phyloP scores from a whole-genome alignment of 2,329 filamentous ascomycete genomes.

The Huntiella omanensis region DNA sequence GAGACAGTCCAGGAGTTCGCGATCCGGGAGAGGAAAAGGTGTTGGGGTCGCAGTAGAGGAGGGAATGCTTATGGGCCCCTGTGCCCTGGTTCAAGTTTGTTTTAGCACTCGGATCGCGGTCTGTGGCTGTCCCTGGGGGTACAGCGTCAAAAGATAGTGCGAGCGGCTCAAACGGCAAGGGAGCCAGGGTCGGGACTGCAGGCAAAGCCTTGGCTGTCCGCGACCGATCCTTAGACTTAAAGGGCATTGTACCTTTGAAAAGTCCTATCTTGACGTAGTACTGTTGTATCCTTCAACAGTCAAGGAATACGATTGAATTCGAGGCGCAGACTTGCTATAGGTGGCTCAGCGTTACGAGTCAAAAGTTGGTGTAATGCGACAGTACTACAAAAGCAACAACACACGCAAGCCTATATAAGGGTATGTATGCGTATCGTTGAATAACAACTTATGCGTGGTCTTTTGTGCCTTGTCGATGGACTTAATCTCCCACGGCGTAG shows the following conservation, averaged over 20 bases:
- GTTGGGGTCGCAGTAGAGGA: neutral
- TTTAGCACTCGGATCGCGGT: neutral
- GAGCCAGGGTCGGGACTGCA: slow-evolving; percentile 20
- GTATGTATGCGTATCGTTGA: too few relatives aligned
- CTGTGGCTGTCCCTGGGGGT: neutral
- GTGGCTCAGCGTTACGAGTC: too few relatives aligned
- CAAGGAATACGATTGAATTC: too few relatives aligned
- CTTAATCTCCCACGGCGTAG: too few relatives aligned
- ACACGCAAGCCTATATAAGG: too few relatives aligned
- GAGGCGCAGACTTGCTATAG: too few relatives aligned
- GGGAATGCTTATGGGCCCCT: neutral
- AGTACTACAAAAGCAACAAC: too few relatives aligned
- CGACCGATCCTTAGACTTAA: slow-evolving; percentile 23
- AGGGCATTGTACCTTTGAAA: slow-evolving; percentile 3
- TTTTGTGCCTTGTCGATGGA: too few relatives aligned
- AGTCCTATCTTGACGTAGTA: neutral
- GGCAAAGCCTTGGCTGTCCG: slow-evolving; percentile 41
- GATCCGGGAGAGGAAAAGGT: neutral
- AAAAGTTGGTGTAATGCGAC: too few relatives aligned
- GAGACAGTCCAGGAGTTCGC: slow-evolving; percentile 1
- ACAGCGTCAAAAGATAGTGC: neutral
- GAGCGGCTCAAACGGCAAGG: slow-evolving; percentile 12
- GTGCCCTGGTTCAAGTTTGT: neutral
- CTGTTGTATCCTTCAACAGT: too few relatives aligned
- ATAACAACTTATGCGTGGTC: too few relatives aligned